Evolutionary conservation across 768 basidiomycete species (phyloP).

Genomic region (Lactarius tabidus): DNA sequence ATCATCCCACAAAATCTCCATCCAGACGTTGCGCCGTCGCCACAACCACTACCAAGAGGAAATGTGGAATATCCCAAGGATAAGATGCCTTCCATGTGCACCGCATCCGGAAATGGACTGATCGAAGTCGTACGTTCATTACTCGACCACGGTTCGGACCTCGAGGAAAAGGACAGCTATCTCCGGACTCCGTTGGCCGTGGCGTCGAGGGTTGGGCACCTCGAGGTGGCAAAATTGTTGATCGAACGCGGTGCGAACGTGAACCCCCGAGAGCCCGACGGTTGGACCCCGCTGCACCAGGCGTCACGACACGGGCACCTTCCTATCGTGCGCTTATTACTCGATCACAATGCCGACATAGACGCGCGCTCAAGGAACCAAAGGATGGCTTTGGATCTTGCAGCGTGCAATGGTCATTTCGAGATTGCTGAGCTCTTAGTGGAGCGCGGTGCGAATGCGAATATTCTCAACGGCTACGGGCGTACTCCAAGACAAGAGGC

Average conservation of each 20-base stretch:
- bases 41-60: background rate
- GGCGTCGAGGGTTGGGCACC: background rate
- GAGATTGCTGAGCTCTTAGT: background rate
- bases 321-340: background rate
- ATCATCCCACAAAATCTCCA: background rate
- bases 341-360: background rate
- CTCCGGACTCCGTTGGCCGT: background rate
- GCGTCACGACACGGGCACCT: background rate
- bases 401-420: background rate
- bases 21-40: background rate
- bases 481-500: background rate
- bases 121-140: background rate
- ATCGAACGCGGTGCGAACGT: background rate
- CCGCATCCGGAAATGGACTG: background rate
- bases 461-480: background rate
- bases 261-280: background rate
- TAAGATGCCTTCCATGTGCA: background rate
- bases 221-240: background rate
- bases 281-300: background rate
- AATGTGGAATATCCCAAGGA: background rate
- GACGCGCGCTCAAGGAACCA: background rate
- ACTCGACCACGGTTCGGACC: background rate
- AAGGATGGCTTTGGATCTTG: background rate
- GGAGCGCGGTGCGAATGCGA: background rate
- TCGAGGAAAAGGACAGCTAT: background rate